A percentile compares a stretch with the other conserved stretches of the same genome.
Conservation (phyloP, 2,329 filamentous ascomycete species). For the Hypomyces perniciosus region DNA sequence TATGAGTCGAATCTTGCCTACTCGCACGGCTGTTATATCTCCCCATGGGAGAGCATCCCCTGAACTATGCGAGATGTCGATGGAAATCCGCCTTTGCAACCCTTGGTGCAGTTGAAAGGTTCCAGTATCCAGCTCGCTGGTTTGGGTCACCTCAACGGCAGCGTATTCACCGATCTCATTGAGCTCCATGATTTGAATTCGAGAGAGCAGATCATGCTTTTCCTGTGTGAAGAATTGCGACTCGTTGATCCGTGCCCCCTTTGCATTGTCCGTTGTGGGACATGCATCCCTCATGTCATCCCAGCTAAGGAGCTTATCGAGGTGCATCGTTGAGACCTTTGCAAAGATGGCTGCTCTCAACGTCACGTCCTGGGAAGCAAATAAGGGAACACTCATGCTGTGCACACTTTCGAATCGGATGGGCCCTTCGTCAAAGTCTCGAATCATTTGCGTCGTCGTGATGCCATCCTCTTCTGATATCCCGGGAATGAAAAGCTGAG, state of each 20-base stretch:
- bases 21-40: slow-evolving; percentile 67
- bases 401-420: slow-evolving; percentile 96
- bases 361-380: slow-evolving; percentile 61
- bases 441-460: slow-evolving; percentile 92
- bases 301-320: slow-evolving; percentile 97
- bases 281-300: slow-evolving; percentile 90
- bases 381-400: slow-evolving; percentile 89
- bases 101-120: slow-evolving; percentile 95
- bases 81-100: slow-evolving; percentile 77
- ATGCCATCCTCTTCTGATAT: slow-evolving; percentile 85
- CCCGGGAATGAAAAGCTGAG: slow-evolving; percentile 91
- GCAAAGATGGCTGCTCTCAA: slow-evolving; percentile 88
- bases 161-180: slow-evolving; percentile 86
- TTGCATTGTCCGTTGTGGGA: slow-evolving; percentile 48
- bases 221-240: slow-evolving; percentile 91
- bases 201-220: slow-evolving; percentile 84
- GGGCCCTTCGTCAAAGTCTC: slow-evolving; percentile 85
- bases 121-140: slow-evolving; percentile 74
- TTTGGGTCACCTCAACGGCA: slow-evolving; percentile 88
- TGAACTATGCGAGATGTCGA: slow-evolving; percentile 87
- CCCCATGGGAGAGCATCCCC: slow-evolving; percentile 86
- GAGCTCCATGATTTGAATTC: slow-evolving; percentile 84
- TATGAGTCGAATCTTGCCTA: slow-evolving; percentile 75
- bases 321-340: slow-evolving; percentile 83
- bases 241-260: slow-evolving; percentile 71